These are phyloP conservation scores for Chlorella sp. DNA, from an alignment of 139 green algal genomes.

Conservation along the genomic window DNA sequence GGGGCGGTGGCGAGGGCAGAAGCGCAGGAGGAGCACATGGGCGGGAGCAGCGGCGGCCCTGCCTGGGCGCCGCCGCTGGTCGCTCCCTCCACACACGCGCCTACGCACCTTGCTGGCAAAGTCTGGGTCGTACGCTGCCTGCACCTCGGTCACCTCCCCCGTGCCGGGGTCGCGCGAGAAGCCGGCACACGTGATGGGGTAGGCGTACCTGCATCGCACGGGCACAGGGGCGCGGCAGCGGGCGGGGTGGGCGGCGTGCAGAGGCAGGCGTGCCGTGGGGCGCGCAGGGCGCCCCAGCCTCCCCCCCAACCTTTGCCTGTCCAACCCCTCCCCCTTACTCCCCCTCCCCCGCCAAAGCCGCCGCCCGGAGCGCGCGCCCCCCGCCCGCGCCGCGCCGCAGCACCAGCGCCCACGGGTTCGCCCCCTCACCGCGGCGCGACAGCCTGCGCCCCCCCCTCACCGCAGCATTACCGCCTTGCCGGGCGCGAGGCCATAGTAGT, in stretches of 20 bases:
- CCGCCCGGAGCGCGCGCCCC: no score
- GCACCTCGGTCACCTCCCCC: slow-evolving; percentile 70
- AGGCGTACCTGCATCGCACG: slow-evolving; percentile 82
- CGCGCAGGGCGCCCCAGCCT: no score
- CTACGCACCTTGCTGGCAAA: slow-evolving; percentile 39
- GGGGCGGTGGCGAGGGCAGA: not conserved
- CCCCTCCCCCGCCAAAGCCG: no score
- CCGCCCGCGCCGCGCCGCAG: no score
- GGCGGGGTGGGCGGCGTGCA: not conserved
- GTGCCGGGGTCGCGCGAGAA: slow-evolving; percentile 49
- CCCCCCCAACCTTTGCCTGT: no score
- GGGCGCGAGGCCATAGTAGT: slow-evolving; percentile 95
- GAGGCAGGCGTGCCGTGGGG: not conserved
- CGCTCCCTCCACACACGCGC: no score
- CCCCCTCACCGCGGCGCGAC: no score
- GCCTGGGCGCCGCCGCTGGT: no score
- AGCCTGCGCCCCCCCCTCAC: slow-evolving; percentile 47
- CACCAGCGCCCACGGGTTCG: no score
- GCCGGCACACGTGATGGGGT: slow-evolving; percentile 80
- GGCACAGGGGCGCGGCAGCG: not conserved
- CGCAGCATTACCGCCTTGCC: slow-evolving; percentile 93
- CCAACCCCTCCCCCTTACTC: no score
- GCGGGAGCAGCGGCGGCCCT: not conserved
- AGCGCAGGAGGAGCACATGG: not conserved
- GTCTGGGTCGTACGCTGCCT: slow-evolving; percentile 52